Evolutionary conservation across 176 grass and related monocot species (phyloP).

Genomic region (Aegilops speltoides): DNA sequence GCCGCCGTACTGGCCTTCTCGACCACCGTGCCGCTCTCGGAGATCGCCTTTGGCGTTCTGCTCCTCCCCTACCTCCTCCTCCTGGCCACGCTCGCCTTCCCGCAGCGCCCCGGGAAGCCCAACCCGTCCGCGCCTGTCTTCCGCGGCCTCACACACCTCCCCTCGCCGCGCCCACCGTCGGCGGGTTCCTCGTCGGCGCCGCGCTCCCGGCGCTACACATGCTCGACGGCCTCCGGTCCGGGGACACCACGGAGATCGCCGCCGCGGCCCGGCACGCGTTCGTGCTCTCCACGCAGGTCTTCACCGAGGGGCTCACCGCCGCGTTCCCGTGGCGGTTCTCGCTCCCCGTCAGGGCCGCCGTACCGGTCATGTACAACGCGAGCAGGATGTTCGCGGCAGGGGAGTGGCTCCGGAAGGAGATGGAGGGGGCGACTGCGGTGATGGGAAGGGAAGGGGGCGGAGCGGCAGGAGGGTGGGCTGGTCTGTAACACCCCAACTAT

Average conservation of each 20-base stretch:
- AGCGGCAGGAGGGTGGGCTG: too few relatives aligned
- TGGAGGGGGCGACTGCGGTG: too few relatives aligned
- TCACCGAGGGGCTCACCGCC: slow-evolving; percentile 60
- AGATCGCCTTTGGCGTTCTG: not conserved
- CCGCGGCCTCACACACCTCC: slow-evolving; percentile 1
- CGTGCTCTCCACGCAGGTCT: slow-evolving; percentile 75
- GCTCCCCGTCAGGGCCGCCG: slow-evolving; percentile 62
- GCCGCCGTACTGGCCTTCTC: slow-evolving; percentile 42
- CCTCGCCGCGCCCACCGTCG: slow-evolving; percentile 41
- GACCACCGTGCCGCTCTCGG: not conserved
- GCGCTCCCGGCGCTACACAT: slow-evolving; percentile 67
- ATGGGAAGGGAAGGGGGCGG: too few relatives aligned
- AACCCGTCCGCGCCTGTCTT: slow-evolving; percentile 30
- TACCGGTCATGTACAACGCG: slow-evolving; percentile 64
- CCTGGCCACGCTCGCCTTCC: slow-evolving; percentile 43
- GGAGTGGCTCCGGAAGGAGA: too few relatives aligned
- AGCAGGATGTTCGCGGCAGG: slow-evolving; percentile 31
- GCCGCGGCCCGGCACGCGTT: slow-evolving; percentile 65
- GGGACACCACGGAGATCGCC: slow-evolving; percentile 41
- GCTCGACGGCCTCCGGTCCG: slow-evolving; percentile 54
- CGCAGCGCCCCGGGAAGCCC: not conserved
- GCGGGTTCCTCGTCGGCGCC: slow-evolving; percentile 50
- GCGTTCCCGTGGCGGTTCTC: slow-evolving; percentile 63
- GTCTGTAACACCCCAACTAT: too few relatives aligned
- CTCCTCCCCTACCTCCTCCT: slow-evolving; percentile 35